These are phyloP conservation scores for Phytophthora citrophthora DNA, from an alignment of 352 stramenopile species.

Conservation along the genomic window DNA sequence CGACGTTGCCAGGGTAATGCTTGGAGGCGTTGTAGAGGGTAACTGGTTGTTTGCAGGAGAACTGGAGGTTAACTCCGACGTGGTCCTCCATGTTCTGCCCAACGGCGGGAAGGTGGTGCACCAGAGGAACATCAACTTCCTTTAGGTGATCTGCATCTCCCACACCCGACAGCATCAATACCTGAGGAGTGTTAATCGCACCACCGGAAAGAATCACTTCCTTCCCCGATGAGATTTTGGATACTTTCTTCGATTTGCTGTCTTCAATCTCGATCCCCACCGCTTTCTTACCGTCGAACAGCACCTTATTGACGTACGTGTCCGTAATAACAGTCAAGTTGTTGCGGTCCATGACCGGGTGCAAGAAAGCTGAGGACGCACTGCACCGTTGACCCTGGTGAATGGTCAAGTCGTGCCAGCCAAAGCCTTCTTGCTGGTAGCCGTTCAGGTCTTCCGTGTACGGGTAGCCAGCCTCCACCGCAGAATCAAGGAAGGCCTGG, in stretches of 20 bases:
- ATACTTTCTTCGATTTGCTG: slow-evolving; percentile 54
- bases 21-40: slow-evolving; percentile 88
- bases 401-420: slow-evolving; percentile 88
- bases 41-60: slow-evolving; percentile 82
- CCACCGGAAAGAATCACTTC: slow-evolving; percentile 87
- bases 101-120: slow-evolving; percentile 75
- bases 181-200: slow-evolving; percentile 85
- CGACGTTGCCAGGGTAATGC: slow-evolving; percentile 83
- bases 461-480: slow-evolving; percentile 78
- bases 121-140: slow-evolving; percentile 66
- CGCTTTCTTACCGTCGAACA: slow-evolving; percentile 79
- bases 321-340: slow-evolving; percentile 81
- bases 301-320: slow-evolving; percentile 81
- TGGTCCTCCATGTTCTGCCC: slow-evolving; percentile 89
- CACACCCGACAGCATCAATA: slow-evolving; percentile 86
- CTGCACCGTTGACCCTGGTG: slow-evolving; percentile 80
- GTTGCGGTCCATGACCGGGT: slow-evolving; percentile 55
- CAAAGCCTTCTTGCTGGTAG: slow-evolving; percentile 86
- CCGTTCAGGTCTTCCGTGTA: slow-evolving; percentile 88
- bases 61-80: slow-evolving; percentile 85
- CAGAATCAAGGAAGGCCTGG: slow-evolving; percentile 85
- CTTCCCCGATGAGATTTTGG: slow-evolving; percentile 64
- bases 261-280: slow-evolving; percentile 70
- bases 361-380: slow-evolving; percentile 67
- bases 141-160: slow-evolving; percentile 73